Base-by-base conservation (phyloP, 2,329 filamentous ascomycete genomes). In the Aspergillus ustus region DNA sequence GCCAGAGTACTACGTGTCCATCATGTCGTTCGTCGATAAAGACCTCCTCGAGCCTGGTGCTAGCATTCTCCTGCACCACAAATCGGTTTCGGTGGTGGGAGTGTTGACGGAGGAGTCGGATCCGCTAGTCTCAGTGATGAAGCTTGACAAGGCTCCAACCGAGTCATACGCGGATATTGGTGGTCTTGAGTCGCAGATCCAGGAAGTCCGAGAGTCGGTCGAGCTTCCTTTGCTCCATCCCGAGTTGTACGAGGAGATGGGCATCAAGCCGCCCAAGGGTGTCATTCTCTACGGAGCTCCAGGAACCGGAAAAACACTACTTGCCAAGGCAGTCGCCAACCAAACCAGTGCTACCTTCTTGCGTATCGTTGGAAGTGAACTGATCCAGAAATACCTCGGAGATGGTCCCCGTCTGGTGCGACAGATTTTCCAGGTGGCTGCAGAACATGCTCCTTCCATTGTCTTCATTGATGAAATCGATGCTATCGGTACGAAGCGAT, bases 1-100 rank as follows among this genome's bases (percentile, higher is more conserved):
- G 0, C 95, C 95, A 1, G 95, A 99, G 78, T 99, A 97, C 85
- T 99, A 98, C 78, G 95, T 99, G 68, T 97, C 93, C 70, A 99
- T 99, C 85, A 98, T 98, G 95, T 97, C 94, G 59, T 99, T 99
- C 73, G 95, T 99, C 68, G 95, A 99, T 84, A 99, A 99, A 81
- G 95, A 99, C 73, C 87, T 99, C 4, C 85, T 99, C 48, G 95
- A 99, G 80, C 95, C 95, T 1, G 96, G 96, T 63, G 93, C 95
- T 19, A 97, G 93, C 71, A 95, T 99, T 52, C 83, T 99, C 52
- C 83, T 99, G 62, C 95, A 99, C 74, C 95, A 99, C 80, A 99
- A 99, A 83, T 96, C 91, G 57, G 94, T 98, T 55, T 97, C 94
- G 46, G 96, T 99, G 49, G 95, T 99, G 31, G 95, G 96, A 78